These are phyloP conservation scores for Barnettozyma sucrosica DNA, from an alignment of 805 yeast species.

Conservation along the genomic window DNA sequence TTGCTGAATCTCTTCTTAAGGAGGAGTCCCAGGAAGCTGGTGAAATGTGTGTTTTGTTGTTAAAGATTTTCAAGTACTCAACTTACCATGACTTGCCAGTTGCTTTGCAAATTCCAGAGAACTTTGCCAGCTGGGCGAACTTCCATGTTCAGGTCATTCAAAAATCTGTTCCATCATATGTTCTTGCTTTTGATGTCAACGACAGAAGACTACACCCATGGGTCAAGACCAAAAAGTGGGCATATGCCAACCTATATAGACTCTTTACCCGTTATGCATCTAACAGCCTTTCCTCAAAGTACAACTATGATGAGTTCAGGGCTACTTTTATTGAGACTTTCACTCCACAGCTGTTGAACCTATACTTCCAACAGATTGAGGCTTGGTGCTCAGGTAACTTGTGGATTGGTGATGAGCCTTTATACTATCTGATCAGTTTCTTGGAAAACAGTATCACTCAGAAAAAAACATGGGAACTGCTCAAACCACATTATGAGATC, in stretches of 20 bases:
- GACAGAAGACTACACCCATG: conserved; percentile 51
- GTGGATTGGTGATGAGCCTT: conserved; percentile 65
- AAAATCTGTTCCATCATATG: conserved; percentile 50
- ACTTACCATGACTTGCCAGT: conserved; percentile 69
- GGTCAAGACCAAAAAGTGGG: conserved; percentile 85
- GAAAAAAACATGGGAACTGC: conserved; percentile 57
- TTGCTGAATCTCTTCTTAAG: conserved; percentile 51
- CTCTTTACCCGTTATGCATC: conserved; percentile 69
- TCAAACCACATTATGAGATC: conserved; percentile 60
- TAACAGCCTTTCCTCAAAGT: conserved; percentile 37
- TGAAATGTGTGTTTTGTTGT: conserved; percentile 66
- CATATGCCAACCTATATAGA: conserved; percentile 69
- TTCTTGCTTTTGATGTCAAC: conserved; percentile 43
- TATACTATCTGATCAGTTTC: conserved; percentile 62
- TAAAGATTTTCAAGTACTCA: conserved; percentile 74
- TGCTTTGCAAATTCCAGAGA: conserved; percentile 48
- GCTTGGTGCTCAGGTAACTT: conserved; percentile 59
- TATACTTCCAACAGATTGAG: conserved; percentile 61
- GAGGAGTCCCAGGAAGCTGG: conserved; percentile 44
- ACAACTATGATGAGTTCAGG: conserved; percentile 57
- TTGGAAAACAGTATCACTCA: conserved; percentile 54
- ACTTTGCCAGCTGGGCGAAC: conserved; percentile 62
- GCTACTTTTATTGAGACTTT: conserved; percentile 47
- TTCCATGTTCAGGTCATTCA: conserved; percentile 67
- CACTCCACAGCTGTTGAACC: conserved; percentile 66